Conservation (phyloP, 257 asterid genomes). For the Striga asiatica region DNA sequence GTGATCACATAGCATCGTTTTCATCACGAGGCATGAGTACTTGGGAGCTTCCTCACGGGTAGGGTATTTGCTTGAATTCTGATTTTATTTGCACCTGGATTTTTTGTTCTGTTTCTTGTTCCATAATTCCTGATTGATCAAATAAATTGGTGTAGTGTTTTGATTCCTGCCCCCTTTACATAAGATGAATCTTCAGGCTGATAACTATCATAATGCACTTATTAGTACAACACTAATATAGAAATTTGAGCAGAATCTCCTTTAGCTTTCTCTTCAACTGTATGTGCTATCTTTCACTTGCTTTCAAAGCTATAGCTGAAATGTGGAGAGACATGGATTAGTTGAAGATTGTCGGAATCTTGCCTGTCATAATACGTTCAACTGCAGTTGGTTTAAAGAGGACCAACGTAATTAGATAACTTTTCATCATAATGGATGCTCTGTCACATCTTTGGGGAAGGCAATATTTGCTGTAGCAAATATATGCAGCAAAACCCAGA, state of each 20-base stretch:
- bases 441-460: background rate
- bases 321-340: background rate
- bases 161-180: background rate
- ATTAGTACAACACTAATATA: background rate
- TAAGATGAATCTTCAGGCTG: background rate
- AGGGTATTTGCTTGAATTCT: constrained; percentile 16
- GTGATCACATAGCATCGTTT: constrained; percentile 94
- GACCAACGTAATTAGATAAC: background rate
- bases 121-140: background rate
- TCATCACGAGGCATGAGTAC: constrained; percentile 99
- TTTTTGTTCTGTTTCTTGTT: background rate
- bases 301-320: constrained; percentile 1
- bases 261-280: constrained; percentile 6
- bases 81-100: constrained; percentile 8
- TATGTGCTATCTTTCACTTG: background rate
- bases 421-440: background rate
- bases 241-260: background rate
- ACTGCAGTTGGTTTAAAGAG: background rate
- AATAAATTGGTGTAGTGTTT: no score
- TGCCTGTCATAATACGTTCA: no score
- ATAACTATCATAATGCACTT: no score
- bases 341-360: background rate
- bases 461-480: background rate
- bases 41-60: constrained; percentile 99
- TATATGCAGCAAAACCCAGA: background rate